Evolutionary conservation across 2,329 filamentous ascomycete species (phyloP).

Genomic region (Xylariaceae sp.): DNA sequence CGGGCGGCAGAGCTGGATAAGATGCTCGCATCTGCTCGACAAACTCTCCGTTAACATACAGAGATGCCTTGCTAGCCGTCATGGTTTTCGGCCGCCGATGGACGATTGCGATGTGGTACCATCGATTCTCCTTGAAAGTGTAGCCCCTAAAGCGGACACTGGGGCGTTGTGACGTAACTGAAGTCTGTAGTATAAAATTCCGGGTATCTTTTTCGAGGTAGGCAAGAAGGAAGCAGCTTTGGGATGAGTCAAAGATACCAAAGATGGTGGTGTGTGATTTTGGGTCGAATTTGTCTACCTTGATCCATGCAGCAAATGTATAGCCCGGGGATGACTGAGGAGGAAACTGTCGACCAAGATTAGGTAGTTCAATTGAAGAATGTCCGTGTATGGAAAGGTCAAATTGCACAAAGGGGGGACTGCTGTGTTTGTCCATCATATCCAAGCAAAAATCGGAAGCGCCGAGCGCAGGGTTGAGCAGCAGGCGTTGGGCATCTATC

Average conservation of each 20-base stretch:
- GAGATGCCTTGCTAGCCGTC: slow-evolving; percentile 72
- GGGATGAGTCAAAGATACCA: slow-evolving; percentile 85
- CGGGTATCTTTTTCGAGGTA: slow-evolving; percentile 92
- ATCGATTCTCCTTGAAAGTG: slow-evolving; percentile 68
- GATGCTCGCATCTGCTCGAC: slow-evolving; percentile 85
- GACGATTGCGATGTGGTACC: slow-evolving; percentile 92
- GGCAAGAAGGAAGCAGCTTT: slow-evolving; percentile 89
- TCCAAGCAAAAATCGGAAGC: slow-evolving; percentile 67
- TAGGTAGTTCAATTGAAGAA: slow-evolving; percentile 84
- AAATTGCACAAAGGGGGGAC: slow-evolving; percentile 86
- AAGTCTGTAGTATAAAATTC: slow-evolving; percentile 95
- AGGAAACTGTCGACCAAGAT: slow-evolving; percentile 80
- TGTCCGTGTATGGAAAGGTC: slow-evolving; percentile 85
- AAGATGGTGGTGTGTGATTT: slow-evolving; percentile 91
- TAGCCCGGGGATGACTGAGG: slow-evolving; percentile 78
- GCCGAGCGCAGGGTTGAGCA: slow-evolving; percentile 46
- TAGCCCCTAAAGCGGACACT: slow-evolving; percentile 91
- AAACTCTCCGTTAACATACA: slow-evolving; percentile 93
- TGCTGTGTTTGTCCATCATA: slow-evolving; percentile 68
- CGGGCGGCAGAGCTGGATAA: slow-evolving; percentile 74
- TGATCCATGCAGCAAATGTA: slow-evolving; percentile 84
- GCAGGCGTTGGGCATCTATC: slow-evolving; percentile 76
- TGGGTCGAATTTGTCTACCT: slow-evolving; percentile 80
- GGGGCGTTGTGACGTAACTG: slow-evolving; percentile 76
- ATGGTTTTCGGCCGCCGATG: slow-evolving; percentile 76